Base-by-base conservation (phyloP, 768 basidiomycete genomes). In the Psilocybe subaeruginosa region DNA sequence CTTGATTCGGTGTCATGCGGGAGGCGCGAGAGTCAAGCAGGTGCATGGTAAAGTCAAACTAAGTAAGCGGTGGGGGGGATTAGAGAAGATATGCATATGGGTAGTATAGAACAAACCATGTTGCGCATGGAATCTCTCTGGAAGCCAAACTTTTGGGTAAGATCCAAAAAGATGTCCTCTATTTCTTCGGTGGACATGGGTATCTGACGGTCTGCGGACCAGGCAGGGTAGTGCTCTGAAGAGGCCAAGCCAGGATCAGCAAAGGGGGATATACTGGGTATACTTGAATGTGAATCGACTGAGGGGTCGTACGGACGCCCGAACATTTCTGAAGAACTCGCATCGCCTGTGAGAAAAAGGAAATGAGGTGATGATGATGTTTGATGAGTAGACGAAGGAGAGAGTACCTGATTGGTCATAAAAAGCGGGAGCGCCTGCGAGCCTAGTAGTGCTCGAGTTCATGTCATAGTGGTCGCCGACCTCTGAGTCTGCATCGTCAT, bases 31-130 rank as follows among this genome's bases (percentile, higher is more conserved):
- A 97, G 77, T 99, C 97, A 70, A 99, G 91, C 64, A 94, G 87
- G 55, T 96, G 93, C 97, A 99, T 99, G 62, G 93, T 81, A 74
- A 98, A 98, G 76, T 99, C 97, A 76, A 95, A 99, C 92, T 93
- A 68, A 12, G 59, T 8, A 12, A 43, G 47, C 60, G 49, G 31
- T 31, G 35, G 55, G 23, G 51, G 43, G 46, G 65, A 47, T 56
- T 33, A 55, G 50, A 45, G 55, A 35, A 47, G 35, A 29, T 58
- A 37, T 35, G 19, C 16, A 23, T 23, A 59, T 53, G 63, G 52
- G 54, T 27, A 51, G 33, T 31, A 37, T 23, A 50, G 29, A 29
- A 79, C 82, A 48, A 64, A 89, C 91, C 91, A 92, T 96, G 80
- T 95, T 99, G 51, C 95, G 87, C 93, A 95, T 95, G 9, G 92